A percentile compares a stretch with the other conserved stretches of the same genome.
Evolutionary conservation across 1,284 basidiomycete species (phyloP).

Genomic region (Rhodotorula sp.): DNA sequence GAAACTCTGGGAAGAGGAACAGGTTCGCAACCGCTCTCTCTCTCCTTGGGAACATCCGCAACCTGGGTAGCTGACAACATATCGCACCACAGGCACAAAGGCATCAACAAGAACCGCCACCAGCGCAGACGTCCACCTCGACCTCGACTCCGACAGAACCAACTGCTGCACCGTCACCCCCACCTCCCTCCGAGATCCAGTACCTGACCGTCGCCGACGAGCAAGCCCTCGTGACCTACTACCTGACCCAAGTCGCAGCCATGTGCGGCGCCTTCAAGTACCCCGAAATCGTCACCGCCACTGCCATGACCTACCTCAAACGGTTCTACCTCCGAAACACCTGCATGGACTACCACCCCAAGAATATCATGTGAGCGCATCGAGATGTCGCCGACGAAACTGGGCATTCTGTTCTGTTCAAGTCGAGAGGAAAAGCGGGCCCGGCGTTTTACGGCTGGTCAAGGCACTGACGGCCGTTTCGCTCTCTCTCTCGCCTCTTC

Average conservation of each 20-base stretch:
- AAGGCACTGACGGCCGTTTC: too few species aligned
- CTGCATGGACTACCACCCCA: constrained; percentile 99
- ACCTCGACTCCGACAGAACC: neutral
- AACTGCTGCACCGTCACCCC: constrained; percentile 2
- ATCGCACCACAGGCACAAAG: neutral
- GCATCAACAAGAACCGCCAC: constrained; percentile 35
- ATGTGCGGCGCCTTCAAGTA: constrained; percentile 81
- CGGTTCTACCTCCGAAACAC: constrained; percentile 97
- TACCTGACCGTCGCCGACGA: constrained; percentile 84
- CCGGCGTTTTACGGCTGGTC: too few species aligned
- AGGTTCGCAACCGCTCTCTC: constrained; percentile 55
- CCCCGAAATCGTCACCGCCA: constrained; percentile 88
- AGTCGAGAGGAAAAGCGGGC: too few species aligned
- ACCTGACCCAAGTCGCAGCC: constrained; percentile 79
- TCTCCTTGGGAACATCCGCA: too few species aligned
- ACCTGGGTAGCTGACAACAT: constrained; percentile 21
- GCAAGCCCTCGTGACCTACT: constrained; percentile 80
- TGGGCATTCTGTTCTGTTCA: too few species aligned
- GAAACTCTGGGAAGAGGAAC: constrained; percentile 72
- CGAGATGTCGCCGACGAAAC: too few species aligned
- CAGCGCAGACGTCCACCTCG: constrained; percentile 26
- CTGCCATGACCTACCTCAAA: constrained; percentile 87
- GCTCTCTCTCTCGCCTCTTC: too few species aligned
- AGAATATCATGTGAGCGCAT: constrained; percentile 81
- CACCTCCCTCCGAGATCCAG: constrained; percentile 55